Conservation (phyloP, 106 monocot species). For the Chionographis japonica region DNA sequence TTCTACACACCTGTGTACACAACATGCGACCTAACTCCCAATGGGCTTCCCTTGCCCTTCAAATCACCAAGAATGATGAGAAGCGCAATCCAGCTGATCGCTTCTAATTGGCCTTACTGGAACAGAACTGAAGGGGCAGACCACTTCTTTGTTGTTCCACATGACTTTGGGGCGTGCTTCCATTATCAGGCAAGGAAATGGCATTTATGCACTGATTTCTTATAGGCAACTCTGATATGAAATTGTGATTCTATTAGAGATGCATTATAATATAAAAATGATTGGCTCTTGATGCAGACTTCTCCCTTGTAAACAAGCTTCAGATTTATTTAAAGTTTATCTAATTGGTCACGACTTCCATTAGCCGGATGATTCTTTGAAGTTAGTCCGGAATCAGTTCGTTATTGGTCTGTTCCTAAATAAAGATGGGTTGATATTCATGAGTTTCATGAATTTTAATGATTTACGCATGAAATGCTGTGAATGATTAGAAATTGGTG, state of each 20-base stretch:
- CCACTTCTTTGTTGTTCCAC: slow-evolving; percentile 79
- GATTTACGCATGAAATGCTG: too few species aligned
- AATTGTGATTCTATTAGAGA: not conserved
- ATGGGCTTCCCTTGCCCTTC: slow-evolving; percentile 76
- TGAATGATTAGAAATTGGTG: too few species aligned
- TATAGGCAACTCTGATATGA: not conserved
- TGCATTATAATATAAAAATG: too few species aligned
- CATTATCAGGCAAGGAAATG: slow-evolving; percentile 59
- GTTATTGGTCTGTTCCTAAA: too few species aligned
- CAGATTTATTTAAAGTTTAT: too few species aligned
- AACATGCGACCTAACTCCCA: slow-evolving; percentile 70
- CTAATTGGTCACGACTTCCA: too few species aligned
- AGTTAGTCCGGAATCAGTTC: too few species aligned
- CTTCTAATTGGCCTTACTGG: slow-evolving; percentile 83
- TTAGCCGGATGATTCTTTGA: too few species aligned
- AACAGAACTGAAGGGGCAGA: slow-evolving; percentile 82
- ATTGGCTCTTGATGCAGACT: too few species aligned
- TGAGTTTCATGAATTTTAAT: too few species aligned
- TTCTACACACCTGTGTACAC: slow-evolving; percentile 81
- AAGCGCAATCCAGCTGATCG: slow-evolving; percentile 68
- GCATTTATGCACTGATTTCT: not conserved
- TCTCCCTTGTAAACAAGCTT: too few species aligned
- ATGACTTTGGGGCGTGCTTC: slow-evolving; percentile 89
- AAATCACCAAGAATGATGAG: slow-evolving; percentile 84
- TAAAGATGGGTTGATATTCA: too few species aligned